A percentile compares a stretch with the other conserved stretches of the same genome.
Conservation (phyloP, 1,284 basidiomycete genomes). For the Sparassis latifolia region DNA sequence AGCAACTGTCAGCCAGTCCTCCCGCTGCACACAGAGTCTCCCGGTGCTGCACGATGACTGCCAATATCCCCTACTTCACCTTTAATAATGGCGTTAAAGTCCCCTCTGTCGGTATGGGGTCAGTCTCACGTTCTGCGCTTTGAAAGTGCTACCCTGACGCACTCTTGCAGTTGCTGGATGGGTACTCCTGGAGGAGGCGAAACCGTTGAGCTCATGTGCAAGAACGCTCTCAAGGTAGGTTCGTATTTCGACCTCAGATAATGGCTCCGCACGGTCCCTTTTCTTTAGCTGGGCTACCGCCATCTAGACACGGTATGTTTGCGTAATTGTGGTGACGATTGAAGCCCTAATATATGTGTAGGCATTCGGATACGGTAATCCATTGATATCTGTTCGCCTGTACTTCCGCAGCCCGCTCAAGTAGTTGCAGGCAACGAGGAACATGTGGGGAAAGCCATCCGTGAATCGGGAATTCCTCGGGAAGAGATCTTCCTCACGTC, state of each 20-base stretch:
- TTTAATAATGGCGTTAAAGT: conserved; percentile 10
- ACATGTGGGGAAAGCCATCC: conserved; percentile 36
- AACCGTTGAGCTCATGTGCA: conserved; percentile 15
- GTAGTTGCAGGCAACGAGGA: conserved; percentile 27
- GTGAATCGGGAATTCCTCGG: conserved; percentile 32
- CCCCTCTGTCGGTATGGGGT: conserved; percentile 17
- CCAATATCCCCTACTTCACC: conserved; percentile 2
- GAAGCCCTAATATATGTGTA: neutral
- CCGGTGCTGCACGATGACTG: neutral
- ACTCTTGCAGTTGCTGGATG: conserved; percentile 15
- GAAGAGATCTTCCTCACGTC: conserved; percentile 39
- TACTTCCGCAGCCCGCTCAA: too few species aligned
- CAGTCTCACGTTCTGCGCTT: neutral
- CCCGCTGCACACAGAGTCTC: too few species aligned
- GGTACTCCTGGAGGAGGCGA: conserved; percentile 17
- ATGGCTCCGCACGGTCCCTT: neutral
- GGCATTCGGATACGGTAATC: conserved; percentile 17
- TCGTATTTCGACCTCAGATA: neutral
- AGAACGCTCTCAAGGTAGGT: conserved; percentile 16
- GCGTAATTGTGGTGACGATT: neutral
- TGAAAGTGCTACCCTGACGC: neutral
- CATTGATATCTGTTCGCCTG: neutral
- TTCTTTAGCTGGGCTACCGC: conserved; percentile 15
- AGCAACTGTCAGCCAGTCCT: too few species aligned
- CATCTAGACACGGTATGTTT: conserved; percentile 17